Evolutionary conservation across 345 rosid species (phyloP).

Genomic region (Eucalyptus curtisii): DNA sequence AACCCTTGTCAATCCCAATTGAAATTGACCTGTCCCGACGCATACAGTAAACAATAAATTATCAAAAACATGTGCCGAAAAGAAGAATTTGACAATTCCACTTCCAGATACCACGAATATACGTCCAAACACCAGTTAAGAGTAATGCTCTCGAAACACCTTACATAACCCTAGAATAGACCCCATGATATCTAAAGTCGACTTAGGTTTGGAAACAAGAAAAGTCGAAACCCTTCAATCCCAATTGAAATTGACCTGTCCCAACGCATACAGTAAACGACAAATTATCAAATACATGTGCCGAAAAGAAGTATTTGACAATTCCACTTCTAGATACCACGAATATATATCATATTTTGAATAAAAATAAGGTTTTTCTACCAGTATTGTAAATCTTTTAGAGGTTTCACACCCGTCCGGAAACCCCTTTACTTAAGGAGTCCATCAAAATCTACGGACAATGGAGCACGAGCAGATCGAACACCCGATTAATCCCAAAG

Average conservation of each 20-base stretch:
- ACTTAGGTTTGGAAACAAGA: background rate
- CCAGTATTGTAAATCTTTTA: background rate
- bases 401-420: background rate
- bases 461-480: background rate
- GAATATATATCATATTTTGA: background rate
- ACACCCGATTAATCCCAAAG: background rate
- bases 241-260: background rate
- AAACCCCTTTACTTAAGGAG: background rate
- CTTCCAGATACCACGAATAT: background rate
- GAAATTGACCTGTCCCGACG: background rate
- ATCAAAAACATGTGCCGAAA: background rate
- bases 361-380: background rate
- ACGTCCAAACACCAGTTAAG: background rate
- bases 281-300: background rate
- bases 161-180: background rate
- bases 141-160: background rate
- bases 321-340: background rate
- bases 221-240: background rate
- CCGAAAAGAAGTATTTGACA: background rate
- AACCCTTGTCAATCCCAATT: background rate
- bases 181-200: background rate
- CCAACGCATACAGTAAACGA: background rate
- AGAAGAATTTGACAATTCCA: background rate
- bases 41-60: background rate
- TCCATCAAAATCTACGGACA: background rate